Evolutionary conservation across 164 flowering plant genomes (phyloP).

Genomic region (Piper betle): DNA sequence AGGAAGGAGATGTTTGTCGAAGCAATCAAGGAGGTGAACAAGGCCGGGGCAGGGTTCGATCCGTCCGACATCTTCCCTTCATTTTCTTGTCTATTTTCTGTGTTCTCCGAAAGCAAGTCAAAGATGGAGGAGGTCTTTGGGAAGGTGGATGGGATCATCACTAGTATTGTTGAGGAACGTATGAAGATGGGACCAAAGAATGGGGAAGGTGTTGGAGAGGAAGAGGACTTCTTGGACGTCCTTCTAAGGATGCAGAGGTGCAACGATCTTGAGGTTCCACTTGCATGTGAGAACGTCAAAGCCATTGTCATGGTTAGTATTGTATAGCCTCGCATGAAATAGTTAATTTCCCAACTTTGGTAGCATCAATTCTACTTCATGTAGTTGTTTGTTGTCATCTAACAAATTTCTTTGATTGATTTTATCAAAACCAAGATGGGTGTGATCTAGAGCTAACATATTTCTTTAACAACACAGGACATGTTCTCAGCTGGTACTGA

Average conservation of each 20-base stretch:
- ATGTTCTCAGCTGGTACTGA: slow-evolving; percentile 5
- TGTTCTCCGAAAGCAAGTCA: slow-evolving; percentile 10
- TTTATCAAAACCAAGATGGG: no score
- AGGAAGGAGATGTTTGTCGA: slow-evolving; percentile 1
- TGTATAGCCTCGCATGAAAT: background rate
- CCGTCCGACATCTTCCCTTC: slow-evolving; percentile 21
- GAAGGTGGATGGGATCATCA: slow-evolving; percentile 13
- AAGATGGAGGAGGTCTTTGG: slow-evolving; percentile 10
- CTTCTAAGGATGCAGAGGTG: slow-evolving; percentile 1
- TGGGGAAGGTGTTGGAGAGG: background rate
- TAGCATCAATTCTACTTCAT: no score
- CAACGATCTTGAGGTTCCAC: slow-evolving; percentile 2
- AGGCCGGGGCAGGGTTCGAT: slow-evolving; percentile 9
- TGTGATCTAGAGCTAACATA: no score
- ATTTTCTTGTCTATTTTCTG: slow-evolving; percentile 4
- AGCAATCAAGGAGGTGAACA: background rate
- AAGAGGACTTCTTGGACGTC: slow-evolving; percentile 4
- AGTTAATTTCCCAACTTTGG: no score
- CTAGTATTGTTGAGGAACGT: slow-evolving; percentile 13
- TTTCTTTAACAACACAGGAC: slow-evolving; percentile 3
- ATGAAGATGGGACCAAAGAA: background rate
- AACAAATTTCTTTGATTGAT: no score
- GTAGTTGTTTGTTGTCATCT: no score
- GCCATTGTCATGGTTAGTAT: slow-evolving; percentile 13
- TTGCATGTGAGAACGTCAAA: slow-evolving; percentile 13